These are phyloP conservation scores for Fusarium bulbicola DNA, from an alignment of 2,329 filamentous ascomycete species.

Conservation along the genomic window DNA sequence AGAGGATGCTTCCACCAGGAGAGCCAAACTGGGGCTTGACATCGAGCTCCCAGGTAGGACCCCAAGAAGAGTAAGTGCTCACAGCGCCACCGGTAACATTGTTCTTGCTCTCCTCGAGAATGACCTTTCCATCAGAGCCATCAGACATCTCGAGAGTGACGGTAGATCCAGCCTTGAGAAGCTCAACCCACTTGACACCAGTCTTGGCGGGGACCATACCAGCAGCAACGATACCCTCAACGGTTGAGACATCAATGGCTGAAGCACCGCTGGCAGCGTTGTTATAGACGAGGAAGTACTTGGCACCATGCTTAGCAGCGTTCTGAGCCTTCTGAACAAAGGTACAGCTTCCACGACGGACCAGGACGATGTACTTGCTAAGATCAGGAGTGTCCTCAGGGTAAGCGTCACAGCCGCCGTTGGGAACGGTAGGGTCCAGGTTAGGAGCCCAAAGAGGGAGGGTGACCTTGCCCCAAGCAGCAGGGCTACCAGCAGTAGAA, in stretches of 20 bases:
- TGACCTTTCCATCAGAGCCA: conserved; percentile 39
- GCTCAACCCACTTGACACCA: conserved; percentile 16
- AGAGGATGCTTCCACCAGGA: conserved; percentile 66
- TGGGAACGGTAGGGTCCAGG: conserved; percentile 56
- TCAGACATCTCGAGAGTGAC: conserved; percentile 56
- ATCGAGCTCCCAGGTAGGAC: conserved; percentile 66
- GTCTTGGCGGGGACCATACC: conserved; percentile 13
- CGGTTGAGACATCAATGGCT: conserved; percentile 8
- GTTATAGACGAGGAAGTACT: conserved; percentile 71
- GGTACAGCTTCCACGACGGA: conserved; percentile 66
- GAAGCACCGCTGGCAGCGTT: conserved; percentile 44
- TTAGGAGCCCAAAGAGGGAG: conserved; percentile 60
- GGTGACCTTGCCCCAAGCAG: conserved; percentile 54
- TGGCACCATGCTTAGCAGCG: conserved; percentile 63
- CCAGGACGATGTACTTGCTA: conserved; percentile 64
- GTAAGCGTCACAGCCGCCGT: conserved; percentile 62
- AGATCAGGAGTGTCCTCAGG: conserved; percentile 66
- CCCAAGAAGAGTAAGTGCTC: conserved; percentile 66
- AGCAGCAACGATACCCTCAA: conserved; percentile 6
- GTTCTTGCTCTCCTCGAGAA: conserved; percentile 51
- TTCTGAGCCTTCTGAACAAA: conserved; percentile 65
- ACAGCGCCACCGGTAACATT: conserved; percentile 59
- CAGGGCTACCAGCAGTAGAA: conserved; percentile 53
- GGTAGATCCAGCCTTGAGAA: conserved; percentile 46
- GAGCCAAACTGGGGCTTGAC: conserved; percentile 64